These are phyloP conservation scores for Myriangium duriaei DNA, from an alignment of 2,329 filamentous ascomycete species.

Conservation along the genomic window DNA sequence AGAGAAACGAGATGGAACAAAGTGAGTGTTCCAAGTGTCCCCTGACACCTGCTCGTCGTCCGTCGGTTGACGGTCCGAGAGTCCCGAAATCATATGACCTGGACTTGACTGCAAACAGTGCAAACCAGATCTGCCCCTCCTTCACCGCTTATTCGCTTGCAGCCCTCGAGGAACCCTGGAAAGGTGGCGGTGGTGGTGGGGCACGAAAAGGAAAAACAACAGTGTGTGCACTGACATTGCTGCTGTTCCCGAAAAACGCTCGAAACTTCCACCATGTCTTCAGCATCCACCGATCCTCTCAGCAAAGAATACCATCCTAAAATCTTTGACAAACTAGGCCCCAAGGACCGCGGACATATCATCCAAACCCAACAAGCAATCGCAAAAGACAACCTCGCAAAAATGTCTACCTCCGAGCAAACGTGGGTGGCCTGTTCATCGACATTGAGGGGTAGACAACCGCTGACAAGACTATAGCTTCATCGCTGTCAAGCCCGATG, in stretches of 20 bases:
- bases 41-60: too few relatives aligned
- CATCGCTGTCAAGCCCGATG: conserved; percentile 99
- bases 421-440: conserved; percentile 51
- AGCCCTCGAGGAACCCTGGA: too few relatives aligned
- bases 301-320: conserved; percentile 22
- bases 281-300: conserved; percentile 3
- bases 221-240: not conserved
- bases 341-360: conserved; percentile 35
- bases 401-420: conserved; percentile 59
- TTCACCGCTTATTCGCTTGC: not conserved
- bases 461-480: conserved; percentile 50
- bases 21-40: not conserved
- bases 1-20: not conserved
- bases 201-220: not conserved
- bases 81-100: not conserved
- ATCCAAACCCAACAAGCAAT: conserved; percentile 23
- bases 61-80: too few relatives aligned
- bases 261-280: conserved; percentile 9
- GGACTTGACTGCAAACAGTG: not conserved
- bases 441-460: conserved; percentile 1
- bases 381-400: conserved; percentile 18
- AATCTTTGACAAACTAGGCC: conserved; percentile 34
- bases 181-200: not conserved
- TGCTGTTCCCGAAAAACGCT: conserved; percentile 8
- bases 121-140: not conserved